Evolutionary conservation across 2,329 filamentous ascomycete genomes (phyloP), one percentile per base, ranked within the genome.

Genomic region (Curvularia spicifera): DNA sequence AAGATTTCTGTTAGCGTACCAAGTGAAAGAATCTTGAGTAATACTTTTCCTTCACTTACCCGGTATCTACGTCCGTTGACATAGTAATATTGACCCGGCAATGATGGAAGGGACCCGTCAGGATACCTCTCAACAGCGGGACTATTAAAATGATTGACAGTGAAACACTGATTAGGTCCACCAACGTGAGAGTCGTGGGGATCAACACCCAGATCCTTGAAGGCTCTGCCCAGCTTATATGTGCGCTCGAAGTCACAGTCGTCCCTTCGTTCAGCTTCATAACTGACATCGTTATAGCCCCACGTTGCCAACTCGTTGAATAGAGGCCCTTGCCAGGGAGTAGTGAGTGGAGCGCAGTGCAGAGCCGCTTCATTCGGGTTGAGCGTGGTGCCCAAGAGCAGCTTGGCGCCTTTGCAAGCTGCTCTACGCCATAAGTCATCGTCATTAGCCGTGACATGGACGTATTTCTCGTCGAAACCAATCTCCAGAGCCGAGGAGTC

Each of bases 91-190:
- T 57, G 55, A 1, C 18, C 8, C 0, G 1, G 3, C 4, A 9
- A 3, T 1, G 29, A 22, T 24, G 45, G 50, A 1, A 57, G 8
- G 13, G 35, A n/a, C 15, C 55, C 51, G 15, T 39, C 22, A 1
- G 12, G 2, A 18, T 53, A 39, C 7, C 13, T 51, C 9, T 44
- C 29, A 7, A 46, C 33, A 2, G 26, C n/a, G 10, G 49, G 31
- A 1, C 42, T 26, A 20, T 33, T 15, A 5, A n/a, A 26, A 33
- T 56, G 53, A n/a, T n/a, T 6, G 12, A 46, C 13, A 0, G 39
- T 40, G 24, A 46, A 46, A 28, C 53, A 56, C 20, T 40, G 28
- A n/a, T 52, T 57, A 8, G 50, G 44, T 29, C 50, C 50, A 7
- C 55, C 55, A 10, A 44, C 1, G 1, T n/a, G 15, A 4, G 24